Conservation (phyloP, 108 stramenopile genomes). For the Skeletonema costatum region DNA sequence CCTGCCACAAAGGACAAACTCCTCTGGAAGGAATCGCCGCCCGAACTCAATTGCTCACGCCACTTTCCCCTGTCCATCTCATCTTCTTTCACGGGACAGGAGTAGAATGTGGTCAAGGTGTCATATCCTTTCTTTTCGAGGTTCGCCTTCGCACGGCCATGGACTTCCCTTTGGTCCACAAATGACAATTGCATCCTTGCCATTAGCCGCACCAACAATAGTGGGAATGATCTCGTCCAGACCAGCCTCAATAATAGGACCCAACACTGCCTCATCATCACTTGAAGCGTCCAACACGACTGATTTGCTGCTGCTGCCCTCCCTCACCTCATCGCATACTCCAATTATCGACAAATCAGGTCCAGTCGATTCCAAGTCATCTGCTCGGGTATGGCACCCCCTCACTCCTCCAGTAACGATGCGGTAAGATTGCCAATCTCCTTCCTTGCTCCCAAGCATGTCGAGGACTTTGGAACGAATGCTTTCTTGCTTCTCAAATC, state of each 20-base stretch:
- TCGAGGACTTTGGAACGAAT: neutral
- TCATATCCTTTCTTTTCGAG: conserved; percentile 25
- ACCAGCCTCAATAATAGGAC: conserved; percentile 37
- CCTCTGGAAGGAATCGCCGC: conserved; percentile 3
- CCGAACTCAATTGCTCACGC: conserved; percentile 17
- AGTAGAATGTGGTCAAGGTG: conserved; percentile 30
- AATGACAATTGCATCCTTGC: conserved; percentile 26
- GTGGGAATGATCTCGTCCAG: conserved; percentile 20
- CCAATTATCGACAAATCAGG: conserved; percentile 52
- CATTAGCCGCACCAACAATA: conserved; percentile 7
- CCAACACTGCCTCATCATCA: conserved; percentile 27
- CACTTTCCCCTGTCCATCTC: conserved; percentile 32
- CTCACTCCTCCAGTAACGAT: conserved; percentile 84
- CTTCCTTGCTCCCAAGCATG: conserved; percentile 14
- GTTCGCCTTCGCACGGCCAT: conserved; percentile 35
- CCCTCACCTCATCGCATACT: conserved; percentile 19
- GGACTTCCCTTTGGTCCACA: conserved; percentile 20
- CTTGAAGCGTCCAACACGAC: conserved; percentile 28
- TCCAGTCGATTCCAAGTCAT: conserved; percentile 73
- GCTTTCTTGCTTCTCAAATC: too few relatives aligned
- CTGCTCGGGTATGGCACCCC: conserved; percentile 71
- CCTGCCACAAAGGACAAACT: too few relatives aligned
- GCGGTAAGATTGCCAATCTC: conserved; percentile 52
- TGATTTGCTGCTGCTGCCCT: conserved; percentile 21
- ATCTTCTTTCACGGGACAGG: conserved; percentile 20